A percentile compares a stretch with the other conserved stretches of the same genome.
Evolutionary conservation across 2,329 filamentous ascomycete species (phyloP).

Genomic region (Penicillium sp.): DNA sequence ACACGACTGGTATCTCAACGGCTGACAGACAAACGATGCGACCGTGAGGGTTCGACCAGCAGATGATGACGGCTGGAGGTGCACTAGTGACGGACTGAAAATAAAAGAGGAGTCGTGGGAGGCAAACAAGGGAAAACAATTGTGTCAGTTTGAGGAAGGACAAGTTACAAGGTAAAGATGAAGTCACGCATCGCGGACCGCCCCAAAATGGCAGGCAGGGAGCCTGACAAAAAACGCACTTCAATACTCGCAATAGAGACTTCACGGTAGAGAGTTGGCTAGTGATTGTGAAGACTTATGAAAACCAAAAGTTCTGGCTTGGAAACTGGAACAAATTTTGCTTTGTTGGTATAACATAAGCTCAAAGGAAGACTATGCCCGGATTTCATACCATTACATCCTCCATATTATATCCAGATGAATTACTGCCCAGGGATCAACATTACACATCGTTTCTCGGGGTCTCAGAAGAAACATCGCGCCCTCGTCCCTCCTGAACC

Average conservation of each 20-base stretch:
- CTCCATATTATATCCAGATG: neutral
- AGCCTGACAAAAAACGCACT: too few relatives aligned
- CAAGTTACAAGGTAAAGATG: neutral
- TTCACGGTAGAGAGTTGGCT: too few relatives aligned
- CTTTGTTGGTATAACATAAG: neutral
- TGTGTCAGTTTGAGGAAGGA: neutral
- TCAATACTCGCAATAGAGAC: too few relatives aligned
- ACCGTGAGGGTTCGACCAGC: too few relatives aligned
- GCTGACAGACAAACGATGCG: too few relatives aligned
- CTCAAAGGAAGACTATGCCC: neutral
- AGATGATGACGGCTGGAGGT: too few relatives aligned
- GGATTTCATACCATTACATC: neutral
- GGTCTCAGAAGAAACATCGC: neutral
- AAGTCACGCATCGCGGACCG: neutral
- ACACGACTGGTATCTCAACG: too few relatives aligned
- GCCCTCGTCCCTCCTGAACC: conserved; percentile 7
- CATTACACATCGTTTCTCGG: neutral
- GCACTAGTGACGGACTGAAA: too few relatives aligned
- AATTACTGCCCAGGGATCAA: too few relatives aligned
- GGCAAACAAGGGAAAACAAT: neutral
- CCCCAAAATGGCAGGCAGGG: neutral
- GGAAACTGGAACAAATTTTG: neutral
- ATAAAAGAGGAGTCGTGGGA: too few relatives aligned
- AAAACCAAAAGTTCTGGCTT: neutral
- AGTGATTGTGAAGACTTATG: too few relatives aligned